Percentiles rank a stretch among this genome's conserved stretches.
Evolutionary conservation across 116 monocot genomes (phyloP).

Genomic region (Papilionanthe hybrid): DNA sequence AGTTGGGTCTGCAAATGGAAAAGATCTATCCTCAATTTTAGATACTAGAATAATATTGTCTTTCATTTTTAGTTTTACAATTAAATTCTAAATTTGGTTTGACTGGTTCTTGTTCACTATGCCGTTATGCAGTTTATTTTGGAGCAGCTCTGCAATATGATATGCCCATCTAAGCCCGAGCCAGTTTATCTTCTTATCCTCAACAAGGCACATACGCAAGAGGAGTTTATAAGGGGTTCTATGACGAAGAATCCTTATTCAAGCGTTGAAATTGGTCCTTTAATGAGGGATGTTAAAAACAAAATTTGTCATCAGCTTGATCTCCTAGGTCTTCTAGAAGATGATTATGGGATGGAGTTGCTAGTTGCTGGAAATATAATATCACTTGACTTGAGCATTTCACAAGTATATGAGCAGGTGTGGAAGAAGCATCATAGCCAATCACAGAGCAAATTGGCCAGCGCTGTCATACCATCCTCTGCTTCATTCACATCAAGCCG

Average conservation of each 20-base stretch:
- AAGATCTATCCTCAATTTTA: too few relatives aligned
- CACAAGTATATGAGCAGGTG: constrained; percentile 97
- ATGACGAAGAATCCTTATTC: constrained; percentile 99
- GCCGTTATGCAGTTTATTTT: constrained; percentile 74
- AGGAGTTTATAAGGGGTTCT: constrained; percentile 97
- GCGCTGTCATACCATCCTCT: constrained; percentile 45
- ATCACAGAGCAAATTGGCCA: constrained; percentile 53
- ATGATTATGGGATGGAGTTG: constrained; percentile 97
- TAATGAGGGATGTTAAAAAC: constrained; percentile 98
- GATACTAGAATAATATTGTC: neutral
- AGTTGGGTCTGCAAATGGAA: too few relatives aligned
- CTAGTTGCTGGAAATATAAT: constrained; percentile 96
- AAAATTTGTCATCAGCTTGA: constrained; percentile 97
- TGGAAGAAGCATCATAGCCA: constrained; percentile 89
- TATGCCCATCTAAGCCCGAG: constrained; percentile 89
- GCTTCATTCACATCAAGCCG: constrained; percentile 37
- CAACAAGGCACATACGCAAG: constrained; percentile 93
- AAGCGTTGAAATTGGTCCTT: constrained; percentile 80
- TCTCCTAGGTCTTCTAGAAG: constrained; percentile 80
- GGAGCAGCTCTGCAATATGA: constrained; percentile 97
- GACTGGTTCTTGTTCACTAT: neutral
- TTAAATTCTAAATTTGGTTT: neutral
- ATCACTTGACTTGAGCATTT: constrained; percentile 91
- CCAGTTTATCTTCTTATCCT: constrained; percentile 85
- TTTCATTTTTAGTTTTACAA: neutral